Evolutionary conservation across 1,284 basidiomycete species (phyloP).

Genomic region (Lentinula novae-zelandiae): DNA sequence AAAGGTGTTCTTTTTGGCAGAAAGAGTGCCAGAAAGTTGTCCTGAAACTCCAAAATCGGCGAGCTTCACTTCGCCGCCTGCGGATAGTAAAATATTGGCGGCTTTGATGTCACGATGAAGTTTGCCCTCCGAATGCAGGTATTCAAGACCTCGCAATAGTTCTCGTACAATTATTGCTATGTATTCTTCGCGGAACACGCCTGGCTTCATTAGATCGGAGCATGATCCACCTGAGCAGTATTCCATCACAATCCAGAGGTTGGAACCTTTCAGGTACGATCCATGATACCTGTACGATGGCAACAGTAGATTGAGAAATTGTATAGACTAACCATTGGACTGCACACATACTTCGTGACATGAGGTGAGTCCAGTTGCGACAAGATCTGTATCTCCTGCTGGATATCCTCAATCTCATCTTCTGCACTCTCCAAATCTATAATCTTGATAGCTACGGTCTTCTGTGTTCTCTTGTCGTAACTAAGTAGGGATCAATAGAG

Average conservation of each 20-base stretch:
- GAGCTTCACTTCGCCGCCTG: constrained; percentile 95
- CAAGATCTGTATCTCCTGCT: constrained; percentile 98
- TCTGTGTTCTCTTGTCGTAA: constrained; percentile 89
- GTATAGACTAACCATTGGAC: constrained; percentile 14
- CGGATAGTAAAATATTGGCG: constrained; percentile 92
- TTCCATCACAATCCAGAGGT: constrained; percentile 99
- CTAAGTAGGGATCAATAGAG: constrained; percentile 33
- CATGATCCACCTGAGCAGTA: constrained; percentile 86
- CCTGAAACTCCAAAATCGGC: constrained; percentile 99
- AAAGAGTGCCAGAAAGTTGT: constrained; percentile 93
- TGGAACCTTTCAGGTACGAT: constrained; percentile 90
- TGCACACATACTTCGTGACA: constrained; percentile 80
- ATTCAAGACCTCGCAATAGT: constrained; percentile 88
- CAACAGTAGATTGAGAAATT: not conserved
- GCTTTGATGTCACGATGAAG: constrained; percentile 99
- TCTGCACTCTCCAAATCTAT: constrained; percentile 98
- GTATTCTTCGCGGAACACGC: constrained; percentile 96
- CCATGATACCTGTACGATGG: constrained; percentile 75
- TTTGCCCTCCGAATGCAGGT: constrained; percentile 94
- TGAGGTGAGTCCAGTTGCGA: constrained; percentile 95
- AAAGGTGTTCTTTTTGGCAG: constrained; percentile 99
- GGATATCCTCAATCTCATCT: constrained; percentile 99
- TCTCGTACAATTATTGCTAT: constrained; percentile 97
- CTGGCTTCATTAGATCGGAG: constrained; percentile 96
- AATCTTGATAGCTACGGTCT: constrained; percentile 97